Base-by-base conservation (phyloP, 306 rosid genomes). In the Cicer yamashitae region DNA sequence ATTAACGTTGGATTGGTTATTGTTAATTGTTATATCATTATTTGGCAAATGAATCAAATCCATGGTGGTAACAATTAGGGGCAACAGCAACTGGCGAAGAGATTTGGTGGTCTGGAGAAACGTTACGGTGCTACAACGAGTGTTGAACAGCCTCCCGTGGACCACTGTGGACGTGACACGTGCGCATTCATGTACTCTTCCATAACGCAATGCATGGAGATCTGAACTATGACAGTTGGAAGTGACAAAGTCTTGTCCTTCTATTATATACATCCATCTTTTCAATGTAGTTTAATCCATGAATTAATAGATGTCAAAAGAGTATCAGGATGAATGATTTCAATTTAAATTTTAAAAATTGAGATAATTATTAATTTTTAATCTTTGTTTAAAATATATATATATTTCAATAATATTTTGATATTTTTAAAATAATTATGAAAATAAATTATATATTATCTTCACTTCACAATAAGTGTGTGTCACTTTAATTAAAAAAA, bases 211-310 rank as follows among this genome's bases (percentile, higher is more conserved):
- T 75, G 74, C 85, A 82, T 66, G 78, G 12, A 71, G 75, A 82
- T 82, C 79, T 82, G 13, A 64, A 44, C 8, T 46, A 9, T 76
- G 82, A 77, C 82, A 82, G 85, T 82, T 82, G 85, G 79, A 77
- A 71, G 22, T 82, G 75, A 70, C 73, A 60, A 61, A 69, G 44
- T 59, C 39, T 45, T 68, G 69, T 71, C 77, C 43, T 9, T 70
- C 70, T 54, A n/a, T 56, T 34, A 12, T 58, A 20, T 20, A 20
- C 22, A 20, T 20, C 22, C 22, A 20, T 20, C 20, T 18, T 0
- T 18, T 18, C 20, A 18, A 18, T 18, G 20, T 18, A 18, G 1
- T 20, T 20, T 2, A 20, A 20, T 20, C 22, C 22, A 20, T 20
- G 1, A 20, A 20, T 20, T 25, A 25, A 25, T 3, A 25, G 3